Percentiles rank a stretch among this genome's conserved stretches.
Conservation (phyloP, 352 stramenopile genomes). For the Pythium phragmiticola region DNA sequence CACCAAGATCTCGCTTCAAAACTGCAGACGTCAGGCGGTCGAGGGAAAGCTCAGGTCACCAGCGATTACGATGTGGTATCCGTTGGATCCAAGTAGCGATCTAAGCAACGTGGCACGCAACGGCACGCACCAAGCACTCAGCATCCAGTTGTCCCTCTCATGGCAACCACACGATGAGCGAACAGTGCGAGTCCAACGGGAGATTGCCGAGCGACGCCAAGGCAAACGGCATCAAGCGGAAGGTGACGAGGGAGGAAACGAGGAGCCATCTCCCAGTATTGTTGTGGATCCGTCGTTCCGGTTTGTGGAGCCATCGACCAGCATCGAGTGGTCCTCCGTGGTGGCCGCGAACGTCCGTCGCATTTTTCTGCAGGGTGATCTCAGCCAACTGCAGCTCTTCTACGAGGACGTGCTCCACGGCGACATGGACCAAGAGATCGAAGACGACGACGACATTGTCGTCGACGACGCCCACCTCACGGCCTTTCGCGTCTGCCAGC, state of each 20-base stretch:
- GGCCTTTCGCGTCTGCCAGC: slow-evolving; percentile 57
- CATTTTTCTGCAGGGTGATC: slow-evolving; percentile 68
- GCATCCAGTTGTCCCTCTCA: slow-evolving; percentile 19
- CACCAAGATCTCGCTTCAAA: slow-evolving; percentile 29
- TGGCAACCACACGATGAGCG: slow-evolving; percentile 6
- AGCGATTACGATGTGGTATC: slow-evolving; percentile 16
- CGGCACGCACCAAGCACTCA: neutral
- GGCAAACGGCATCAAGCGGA: neutral
- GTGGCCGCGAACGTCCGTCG: slow-evolving; percentile 53
- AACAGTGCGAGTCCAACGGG: slow-evolving; percentile 5
- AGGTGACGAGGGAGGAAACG: neutral
- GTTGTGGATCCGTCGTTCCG: slow-evolving; percentile 55
- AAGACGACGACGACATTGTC: slow-evolving; percentile 46
- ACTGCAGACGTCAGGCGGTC: slow-evolving; percentile 19
- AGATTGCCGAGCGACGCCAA: slow-evolving; percentile 13
- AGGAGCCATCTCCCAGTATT: neutral
- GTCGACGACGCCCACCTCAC: slow-evolving; percentile 47
- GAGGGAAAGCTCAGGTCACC: neutral
- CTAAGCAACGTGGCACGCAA: neutral
- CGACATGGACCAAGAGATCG: slow-evolving; percentile 49
- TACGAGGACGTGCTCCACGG: slow-evolving; percentile 51
- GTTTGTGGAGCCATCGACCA: slow-evolving; percentile 45
- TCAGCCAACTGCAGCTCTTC: slow-evolving; percentile 55
- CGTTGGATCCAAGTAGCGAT: slow-evolving; percentile 16
- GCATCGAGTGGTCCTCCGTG: slow-evolving; percentile 59